These are phyloP conservation scores for Ceratocystis lukuohia DNA, from an alignment of 2,329 filamentous ascomycete genomes.

Conservation along the genomic window DNA sequence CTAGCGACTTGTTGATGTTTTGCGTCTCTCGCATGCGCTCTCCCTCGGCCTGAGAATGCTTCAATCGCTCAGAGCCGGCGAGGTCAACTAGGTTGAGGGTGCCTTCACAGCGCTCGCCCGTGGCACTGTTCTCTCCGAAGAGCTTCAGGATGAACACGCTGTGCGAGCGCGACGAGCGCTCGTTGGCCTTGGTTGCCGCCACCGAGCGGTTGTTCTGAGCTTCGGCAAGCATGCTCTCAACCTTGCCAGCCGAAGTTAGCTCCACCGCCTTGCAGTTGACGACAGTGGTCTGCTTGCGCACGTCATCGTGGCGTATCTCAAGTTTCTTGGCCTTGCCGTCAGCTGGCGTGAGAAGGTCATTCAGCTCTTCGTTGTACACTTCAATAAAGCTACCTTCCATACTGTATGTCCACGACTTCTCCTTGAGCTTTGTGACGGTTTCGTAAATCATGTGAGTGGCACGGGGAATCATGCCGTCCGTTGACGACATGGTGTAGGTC, in stretches of 20 bases:
- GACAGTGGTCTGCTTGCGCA: conserved; percentile 68
- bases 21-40: conserved; percentile 87
- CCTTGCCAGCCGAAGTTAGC: conserved; percentile 65
- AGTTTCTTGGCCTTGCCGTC: conserved; percentile 62
- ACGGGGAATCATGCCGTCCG: conserved; percentile 87
- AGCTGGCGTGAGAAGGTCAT: conserved; percentile 58
- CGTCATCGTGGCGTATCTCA: conserved; percentile 76
- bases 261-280: conserved; percentile 64
- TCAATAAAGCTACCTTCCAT: conserved; percentile 95
- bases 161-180: conserved; percentile 85
- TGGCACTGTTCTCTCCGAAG: conserved; percentile 55
- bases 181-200: conserved; percentile 94
- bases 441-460: conserved; percentile 90
- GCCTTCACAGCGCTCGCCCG: conserved; percentile 75
- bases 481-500: conserved; percentile 86
- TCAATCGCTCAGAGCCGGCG: conserved; percentile 81
- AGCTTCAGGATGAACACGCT: conserved; percentile 90
- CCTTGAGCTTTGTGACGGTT: conserved; percentile 66
- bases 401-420: conserved; percentile 86
- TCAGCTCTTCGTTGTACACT: conserved; percentile 95
- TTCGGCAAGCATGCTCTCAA: conserved; percentile 64
- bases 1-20: conserved; percentile 91
- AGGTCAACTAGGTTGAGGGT: conserved; percentile 93
- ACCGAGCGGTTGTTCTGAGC: conserved; percentile 81
- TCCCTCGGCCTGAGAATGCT: conserved; percentile 74